phyloP scores from a whole-genome alignment of 257 asterid species.

The Fraxinus cuspidata region DNA sequence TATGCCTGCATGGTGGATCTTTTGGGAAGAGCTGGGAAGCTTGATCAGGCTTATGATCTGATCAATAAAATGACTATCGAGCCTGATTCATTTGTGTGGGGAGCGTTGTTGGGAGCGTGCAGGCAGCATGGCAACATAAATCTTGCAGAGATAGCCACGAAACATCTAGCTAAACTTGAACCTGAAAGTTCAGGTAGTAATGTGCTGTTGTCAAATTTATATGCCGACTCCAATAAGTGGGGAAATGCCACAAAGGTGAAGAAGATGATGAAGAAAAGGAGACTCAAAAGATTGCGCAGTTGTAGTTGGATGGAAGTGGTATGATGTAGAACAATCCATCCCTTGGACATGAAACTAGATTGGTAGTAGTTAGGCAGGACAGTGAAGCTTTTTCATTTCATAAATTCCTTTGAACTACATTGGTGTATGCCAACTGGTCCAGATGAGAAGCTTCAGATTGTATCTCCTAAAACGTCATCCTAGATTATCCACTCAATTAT shows the following conservation, averaged over 20 bases:
- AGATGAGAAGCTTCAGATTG: neutral
- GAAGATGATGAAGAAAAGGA: constrained; percentile 55
- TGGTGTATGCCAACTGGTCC: neutral
- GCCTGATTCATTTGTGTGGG: constrained; percentile 73
- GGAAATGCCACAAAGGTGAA: constrained; percentile 49
- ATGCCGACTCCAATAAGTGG: constrained; percentile 52
- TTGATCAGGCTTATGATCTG: constrained; percentile 52
- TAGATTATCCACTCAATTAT: too few relatives aligned
- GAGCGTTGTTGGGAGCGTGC: constrained; percentile 76
- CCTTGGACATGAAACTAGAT: too few relatives aligned
- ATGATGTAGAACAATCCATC: constrained; percentile 19
- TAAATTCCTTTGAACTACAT: neutral
- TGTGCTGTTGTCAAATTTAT: constrained; percentile 46
- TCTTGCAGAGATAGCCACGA: constrained; percentile 64
- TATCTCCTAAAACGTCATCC: neutral
- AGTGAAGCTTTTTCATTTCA: neutral
- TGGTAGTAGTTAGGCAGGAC: too few relatives aligned
- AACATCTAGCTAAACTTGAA: constrained; percentile 55
- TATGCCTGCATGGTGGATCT: constrained; percentile 77
- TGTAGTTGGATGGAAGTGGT: constrained; percentile 61
- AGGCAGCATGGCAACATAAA: constrained; percentile 48
- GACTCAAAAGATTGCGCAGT: constrained; percentile 45
- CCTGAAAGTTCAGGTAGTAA: constrained; percentile 63
- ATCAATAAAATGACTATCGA: constrained; percentile 51
- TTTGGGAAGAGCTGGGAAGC: constrained; percentile 67